phyloP scores from a whole-genome alignment of 192 early-diverging fungal species.

The Coemansia sp. region DNA sequence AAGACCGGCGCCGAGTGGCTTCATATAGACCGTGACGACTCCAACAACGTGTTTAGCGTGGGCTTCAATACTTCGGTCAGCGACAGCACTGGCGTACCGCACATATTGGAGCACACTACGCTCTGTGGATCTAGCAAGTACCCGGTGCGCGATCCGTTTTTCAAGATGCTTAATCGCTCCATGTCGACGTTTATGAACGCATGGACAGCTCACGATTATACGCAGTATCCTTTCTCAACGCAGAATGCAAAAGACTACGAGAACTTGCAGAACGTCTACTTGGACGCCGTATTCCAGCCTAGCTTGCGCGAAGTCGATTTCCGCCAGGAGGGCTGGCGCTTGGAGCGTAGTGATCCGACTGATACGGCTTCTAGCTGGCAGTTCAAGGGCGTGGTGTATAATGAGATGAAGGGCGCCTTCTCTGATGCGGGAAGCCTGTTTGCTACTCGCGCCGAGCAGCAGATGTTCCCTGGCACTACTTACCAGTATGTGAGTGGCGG shows the following conservation, averaged over 20 bases:
- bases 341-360: constrained; percentile 76
- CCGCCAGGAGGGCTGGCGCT: constrained; percentile 91
- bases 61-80: constrained; percentile 83
- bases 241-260: constrained; percentile 85
- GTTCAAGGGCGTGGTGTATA: constrained; percentile 96
- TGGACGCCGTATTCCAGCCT: constrained; percentile 88
- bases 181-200: constrained; percentile 98
- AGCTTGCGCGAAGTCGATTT: constrained; percentile 81
- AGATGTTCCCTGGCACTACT: constrained; percentile 80
- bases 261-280: constrained; percentile 87
- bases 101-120: constrained; percentile 95
- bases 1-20: constrained; percentile 83
- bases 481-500: constrained; percentile 87
- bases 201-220: constrained; percentile 85
- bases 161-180: constrained; percentile 95
- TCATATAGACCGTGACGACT: constrained; percentile 82
- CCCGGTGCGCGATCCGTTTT: constrained; percentile 97
- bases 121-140: constrained; percentile 85
- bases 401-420: constrained; percentile 95
- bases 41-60: constrained; percentile 94
- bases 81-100: constrained; percentile 85
- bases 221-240: constrained; percentile 92
- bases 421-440: constrained; percentile 83
- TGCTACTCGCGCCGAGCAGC: constrained; percentile 71
- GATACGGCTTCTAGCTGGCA: constrained; percentile 43